Evolutionary conservation across 2,329 filamentous ascomycete genomes (phyloP).

Genomic region (Xylariaceae sp.): DNA sequence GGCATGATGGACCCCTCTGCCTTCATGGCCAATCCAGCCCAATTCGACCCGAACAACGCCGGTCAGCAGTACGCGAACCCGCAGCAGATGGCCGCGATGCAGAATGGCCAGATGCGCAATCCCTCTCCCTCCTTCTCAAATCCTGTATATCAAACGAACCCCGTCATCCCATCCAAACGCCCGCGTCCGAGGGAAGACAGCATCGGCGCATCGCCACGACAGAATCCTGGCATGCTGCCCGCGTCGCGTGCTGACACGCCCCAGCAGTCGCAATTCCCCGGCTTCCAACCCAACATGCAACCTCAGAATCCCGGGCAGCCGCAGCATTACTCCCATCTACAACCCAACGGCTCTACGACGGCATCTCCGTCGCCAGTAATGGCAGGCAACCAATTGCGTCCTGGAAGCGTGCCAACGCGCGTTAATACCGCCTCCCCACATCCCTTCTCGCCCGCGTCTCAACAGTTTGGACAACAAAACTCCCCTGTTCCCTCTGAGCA

Average conservation of each 20-base stretch:
- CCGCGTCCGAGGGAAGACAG: conserved; percentile 78
- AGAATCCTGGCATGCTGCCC: conserved; percentile 68
- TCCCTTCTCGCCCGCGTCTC: conserved; percentile 75
- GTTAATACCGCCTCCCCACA: conserved; percentile 92
- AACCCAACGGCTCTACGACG: conserved; percentile 74
- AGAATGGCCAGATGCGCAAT: conserved; percentile 81
- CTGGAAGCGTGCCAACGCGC: conserved; percentile 68
- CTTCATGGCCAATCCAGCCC: conserved; percentile 56
- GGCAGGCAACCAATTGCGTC: conserved; percentile 67
- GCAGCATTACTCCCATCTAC: conserved; percentile 75
- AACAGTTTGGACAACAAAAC: conserved; percentile 67
- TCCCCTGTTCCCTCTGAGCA: conserved; percentile 77
- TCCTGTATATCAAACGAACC: conserved; percentile 76
- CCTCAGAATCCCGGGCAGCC: conserved; percentile 61
- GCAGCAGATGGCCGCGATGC: conserved; percentile 60
- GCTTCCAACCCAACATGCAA: conserved; percentile 61
- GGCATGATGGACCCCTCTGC: conserved; percentile 63
- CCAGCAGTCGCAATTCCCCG: conserved; percentile 68
- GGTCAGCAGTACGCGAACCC: conserved; percentile 51
- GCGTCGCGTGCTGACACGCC: conserved; percentile 90
- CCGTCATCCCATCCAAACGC: conserved; percentile 86
- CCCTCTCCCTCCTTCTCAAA: conserved; percentile 75
- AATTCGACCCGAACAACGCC: conserved; percentile 54
- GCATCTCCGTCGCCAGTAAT: conserved; percentile 92
- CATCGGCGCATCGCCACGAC: conserved; percentile 75